phyloP scores from a whole-genome alignment of 2,329 filamentous ascomycete species.

The Pyricularia sp. region DNA sequence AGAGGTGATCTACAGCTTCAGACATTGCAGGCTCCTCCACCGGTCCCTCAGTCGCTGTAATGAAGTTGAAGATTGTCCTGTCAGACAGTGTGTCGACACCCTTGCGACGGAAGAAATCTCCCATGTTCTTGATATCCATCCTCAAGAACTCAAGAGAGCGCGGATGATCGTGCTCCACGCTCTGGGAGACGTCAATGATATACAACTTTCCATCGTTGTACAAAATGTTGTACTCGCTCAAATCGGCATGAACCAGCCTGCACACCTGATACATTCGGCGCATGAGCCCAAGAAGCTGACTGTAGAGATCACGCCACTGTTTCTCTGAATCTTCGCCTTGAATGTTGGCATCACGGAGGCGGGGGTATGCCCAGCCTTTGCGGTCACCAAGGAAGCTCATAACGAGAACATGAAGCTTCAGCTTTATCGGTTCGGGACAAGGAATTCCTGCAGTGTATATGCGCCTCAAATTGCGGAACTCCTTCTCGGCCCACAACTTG shows the following conservation, averaged over 20 bases:
- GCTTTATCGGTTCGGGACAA: constrained; percentile 78
- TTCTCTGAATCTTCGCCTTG: constrained; percentile 53
- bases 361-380: constrained; percentile 79
- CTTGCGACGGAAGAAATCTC: constrained; percentile 83
- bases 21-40: constrained; percentile 44
- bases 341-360: constrained; percentile 78
- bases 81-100: constrained; percentile 76
- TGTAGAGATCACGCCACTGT: constrained; percentile 70
- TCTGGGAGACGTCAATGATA: constrained; percentile 96
- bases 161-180: constrained; percentile 93
- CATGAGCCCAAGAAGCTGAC: constrained; percentile 82
- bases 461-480: constrained; percentile 85
- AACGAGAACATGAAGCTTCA: constrained; percentile 89
- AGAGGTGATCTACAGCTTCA: constrained; percentile 56
- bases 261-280: constrained; percentile 88
- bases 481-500: constrained; percentile 97
- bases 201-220: constrained; percentile 77
- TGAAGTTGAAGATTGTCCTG: constrained; percentile 73
- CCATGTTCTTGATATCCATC: constrained; percentile 97
- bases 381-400: constrained; percentile 89
- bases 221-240: constrained; percentile 96
- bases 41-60: constrained; percentile 53
- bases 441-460: constrained; percentile 79
- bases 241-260: constrained; percentile 84
- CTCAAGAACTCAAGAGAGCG: constrained; percentile 85